A percentile compares a stretch with the other conserved stretches of the same genome.
These are phyloP conservation scores for Aspergillus hortae DNA, from an alignment of 2,329 filamentous ascomycete species.

Conservation along the genomic window DNA sequence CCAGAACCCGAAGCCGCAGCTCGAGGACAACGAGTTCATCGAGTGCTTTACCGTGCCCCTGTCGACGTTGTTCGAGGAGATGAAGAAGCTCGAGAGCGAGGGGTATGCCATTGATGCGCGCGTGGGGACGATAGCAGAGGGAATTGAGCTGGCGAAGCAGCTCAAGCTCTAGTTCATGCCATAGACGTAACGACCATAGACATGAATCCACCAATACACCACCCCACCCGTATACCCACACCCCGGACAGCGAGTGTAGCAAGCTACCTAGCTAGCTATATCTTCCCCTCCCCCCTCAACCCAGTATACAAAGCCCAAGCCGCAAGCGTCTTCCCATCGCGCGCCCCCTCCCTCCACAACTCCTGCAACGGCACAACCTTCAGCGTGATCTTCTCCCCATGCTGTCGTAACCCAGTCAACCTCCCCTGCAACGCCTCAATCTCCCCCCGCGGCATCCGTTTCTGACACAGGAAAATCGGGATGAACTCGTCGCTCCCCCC, in stretches of 20 bases:
- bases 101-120: constrained; percentile 77
- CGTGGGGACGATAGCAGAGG: constrained; percentile 73
- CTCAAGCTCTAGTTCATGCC: constrained; percentile 19
- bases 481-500: constrained; percentile 60
- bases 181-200: constrained; percentile 2
- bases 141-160: constrained; percentile 67
- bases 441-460: constrained; percentile 46
- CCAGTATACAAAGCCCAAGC: constrained; percentile 56
- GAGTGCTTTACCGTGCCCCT: constrained; percentile 71
- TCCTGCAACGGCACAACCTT: constrained; percentile 51
- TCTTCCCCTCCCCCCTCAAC: constrained; percentile 45
- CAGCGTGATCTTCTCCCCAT: constrained; percentile 58
- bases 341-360: constrained; percentile 52
- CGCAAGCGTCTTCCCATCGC: constrained; percentile 56
- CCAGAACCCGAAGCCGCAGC: constrained; percentile 62
- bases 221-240: background rate
- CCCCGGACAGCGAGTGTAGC: background rate
- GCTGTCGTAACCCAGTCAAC: constrained; percentile 51
- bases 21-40: constrained; percentile 80
- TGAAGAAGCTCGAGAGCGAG: constrained; percentile 62
- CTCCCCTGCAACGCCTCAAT: constrained; percentile 51
- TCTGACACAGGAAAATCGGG: constrained; percentile 54
- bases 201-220: background rate
- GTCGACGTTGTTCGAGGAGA: constrained; percentile 61
- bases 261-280: constrained; percentile 22